A percentile compares a stretch with the other conserved stretches of the same genome.
Conservation (phyloP, 495 filamentous ascomycete species). For the Thermochaetoides thermophila region DNA sequence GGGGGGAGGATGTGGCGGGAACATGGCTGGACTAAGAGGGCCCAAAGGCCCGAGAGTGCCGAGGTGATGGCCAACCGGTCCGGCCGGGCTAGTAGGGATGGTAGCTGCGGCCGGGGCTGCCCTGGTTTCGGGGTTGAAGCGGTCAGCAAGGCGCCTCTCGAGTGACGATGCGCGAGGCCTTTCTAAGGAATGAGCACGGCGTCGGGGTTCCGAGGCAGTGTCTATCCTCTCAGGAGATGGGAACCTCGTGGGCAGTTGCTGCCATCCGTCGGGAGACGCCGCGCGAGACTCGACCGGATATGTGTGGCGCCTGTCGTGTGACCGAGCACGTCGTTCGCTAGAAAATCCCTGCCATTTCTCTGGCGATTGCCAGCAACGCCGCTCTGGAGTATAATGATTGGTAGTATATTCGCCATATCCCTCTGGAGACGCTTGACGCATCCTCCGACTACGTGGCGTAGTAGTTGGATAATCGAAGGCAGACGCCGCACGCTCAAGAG, state of each 20-base stretch:
- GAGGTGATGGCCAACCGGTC: constrained; percentile 9
- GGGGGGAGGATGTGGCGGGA: constrained; percentile 13
- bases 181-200: constrained; percentile 5
- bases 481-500: constrained; percentile 21
- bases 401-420: constrained; percentile 7
- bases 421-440: constrained; percentile 17
- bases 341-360: constrained; percentile 5
- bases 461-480: constrained; percentile 24
- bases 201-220: constrained; percentile 4
- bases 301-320: constrained; percentile 10
- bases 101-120: constrained; percentile 7
- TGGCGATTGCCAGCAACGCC: constrained; percentile 4
- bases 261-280: constrained; percentile 10
- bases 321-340: constrained; percentile 3
- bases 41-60: constrained; percentile 9
- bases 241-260: constrained; percentile 7
- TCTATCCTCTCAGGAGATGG: constrained; percentile 5
- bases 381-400: constrained; percentile 4
- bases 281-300: constrained; percentile 12
- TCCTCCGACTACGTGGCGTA: constrained; percentile 17
- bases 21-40: constrained; percentile 8
- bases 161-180: constrained; percentile 18
- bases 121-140: constrained; percentile 28
- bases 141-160: constrained; percentile 29
- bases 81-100: constrained; percentile 5